Conservation (phyloP, 352 stramenopile genomes). For the Phytophthora pistaciae region DNA sequence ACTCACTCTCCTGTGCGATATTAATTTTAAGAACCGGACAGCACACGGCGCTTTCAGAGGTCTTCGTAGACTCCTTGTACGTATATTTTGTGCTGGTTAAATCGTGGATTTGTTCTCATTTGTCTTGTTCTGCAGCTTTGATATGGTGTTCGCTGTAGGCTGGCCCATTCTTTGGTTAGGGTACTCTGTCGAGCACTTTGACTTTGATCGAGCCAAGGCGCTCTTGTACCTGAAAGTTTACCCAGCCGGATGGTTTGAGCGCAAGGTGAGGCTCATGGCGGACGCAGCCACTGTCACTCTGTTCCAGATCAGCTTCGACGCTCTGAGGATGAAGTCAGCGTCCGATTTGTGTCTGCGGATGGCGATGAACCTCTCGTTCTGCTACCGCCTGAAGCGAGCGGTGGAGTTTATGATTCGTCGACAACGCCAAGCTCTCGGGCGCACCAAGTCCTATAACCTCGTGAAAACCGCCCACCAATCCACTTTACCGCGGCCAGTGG, state of each 20-base stretch:
- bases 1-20: neutral
- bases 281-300: neutral
- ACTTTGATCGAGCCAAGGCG: neutral
- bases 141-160: conserved; percentile 1
- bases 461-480: neutral
- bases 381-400: neutral
- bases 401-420: neutral
- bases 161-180: conserved; percentile 2
- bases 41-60: neutral
- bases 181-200: neutral
- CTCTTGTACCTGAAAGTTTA: conserved; percentile 1
- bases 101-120: neutral
- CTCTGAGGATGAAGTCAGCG: neutral
- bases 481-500: neutral
- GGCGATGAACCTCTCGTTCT: conserved; percentile 1
- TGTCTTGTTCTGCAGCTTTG: neutral
- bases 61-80: neutral
- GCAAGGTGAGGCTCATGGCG: neutral
- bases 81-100: neutral
- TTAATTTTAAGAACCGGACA: neutral
- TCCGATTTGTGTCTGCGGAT: neutral
- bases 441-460: neutral
- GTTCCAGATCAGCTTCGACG: conserved; percentile 1
- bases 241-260: neutral
- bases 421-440: neutral